Evolutionary conservation across 331 rosid genomes (phyloP), one percentile per base, ranked within the genome.

Genomic region (Malus hybrid): DNA sequence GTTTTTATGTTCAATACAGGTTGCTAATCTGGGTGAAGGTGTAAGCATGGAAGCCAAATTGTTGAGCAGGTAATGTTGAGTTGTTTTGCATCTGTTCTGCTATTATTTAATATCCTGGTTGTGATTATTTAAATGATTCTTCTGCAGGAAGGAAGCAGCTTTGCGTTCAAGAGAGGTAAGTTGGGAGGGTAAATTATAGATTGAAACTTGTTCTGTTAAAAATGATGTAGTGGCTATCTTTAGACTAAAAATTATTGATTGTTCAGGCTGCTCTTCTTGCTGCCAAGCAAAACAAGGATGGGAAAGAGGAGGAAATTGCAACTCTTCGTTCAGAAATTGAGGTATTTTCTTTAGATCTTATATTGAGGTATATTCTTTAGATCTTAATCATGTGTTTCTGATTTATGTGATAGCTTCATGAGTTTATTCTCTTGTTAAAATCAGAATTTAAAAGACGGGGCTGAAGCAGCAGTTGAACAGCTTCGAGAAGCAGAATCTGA

Each of bases 111-210:
- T 10, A 56, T 70, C 69, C 46, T 44, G 61, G 39, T 77, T 70
- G 52, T 86, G 62, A 78, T 60, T 83, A 33, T 74, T 70, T 83
- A 46, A 46, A 76, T 80, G 56, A 55, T 85, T 68, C 82, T 73
- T 80, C 75, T 86, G 78, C 88, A 95, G 99, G 91, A 95, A 95
- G 83, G 99, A 95, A 90, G 99, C 95, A 79, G 88, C 89, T 46
- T 76, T 95, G 84, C 97, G 96, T 68, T 96, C 93, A 84, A 95
- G 96, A 88, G 97, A 92, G 97, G 99, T 95, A 83, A 76, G 79
- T 72, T 22, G 22, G 73, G 73, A 69, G 65, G 60, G 66, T 65
- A 61, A 59, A 20, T 39, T 39, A 39, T 77, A 65, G 28, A 57
- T 75, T 70, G 42, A 39, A 74, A 59, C 71, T 62, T 68, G 8